Conservation (phyloP, 345 rosid species). For the Eucalyptus tenuipes region DNA sequence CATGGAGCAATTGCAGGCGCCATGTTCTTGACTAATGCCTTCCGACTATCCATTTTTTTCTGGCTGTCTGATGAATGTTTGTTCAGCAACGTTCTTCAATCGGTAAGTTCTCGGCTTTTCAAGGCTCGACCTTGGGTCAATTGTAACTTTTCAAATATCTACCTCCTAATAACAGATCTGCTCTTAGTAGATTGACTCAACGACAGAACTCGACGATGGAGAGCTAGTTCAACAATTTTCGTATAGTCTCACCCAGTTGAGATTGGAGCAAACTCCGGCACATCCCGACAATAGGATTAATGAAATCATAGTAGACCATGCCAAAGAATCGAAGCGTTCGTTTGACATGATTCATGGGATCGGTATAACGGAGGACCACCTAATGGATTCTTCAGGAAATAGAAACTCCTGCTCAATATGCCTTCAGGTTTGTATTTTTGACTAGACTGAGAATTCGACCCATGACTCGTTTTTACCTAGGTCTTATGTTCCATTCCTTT, state of each 20-base stretch:
- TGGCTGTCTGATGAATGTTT: not conserved
- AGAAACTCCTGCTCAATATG: conserved; percentile 20
- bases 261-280: not conserved
- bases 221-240: not conserved
- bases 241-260: not conserved
- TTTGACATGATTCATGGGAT: not conserved
- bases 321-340: not conserved
- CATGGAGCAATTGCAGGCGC: conserved; percentile 12
- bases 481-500: not conserved
- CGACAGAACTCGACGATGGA: conserved; percentile 67
- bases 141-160: not conserved
- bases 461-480: not conserved
- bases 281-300: not conserved
- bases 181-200: conserved; percentile 59
- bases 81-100: not conserved
- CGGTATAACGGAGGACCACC: not conserved
- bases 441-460: not conserved
- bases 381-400: conserved; percentile 3
- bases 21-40: not conserved
- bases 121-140: not conserved
- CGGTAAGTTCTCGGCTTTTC: not conserved
- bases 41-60: not conserved
- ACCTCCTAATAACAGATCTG: not conserved
- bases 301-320: not conserved
- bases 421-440: conserved; percentile 16